Base-by-base conservation (phyloP, 371 early-diverging fungal species). In the Rhizomucor miehei region DNA sequence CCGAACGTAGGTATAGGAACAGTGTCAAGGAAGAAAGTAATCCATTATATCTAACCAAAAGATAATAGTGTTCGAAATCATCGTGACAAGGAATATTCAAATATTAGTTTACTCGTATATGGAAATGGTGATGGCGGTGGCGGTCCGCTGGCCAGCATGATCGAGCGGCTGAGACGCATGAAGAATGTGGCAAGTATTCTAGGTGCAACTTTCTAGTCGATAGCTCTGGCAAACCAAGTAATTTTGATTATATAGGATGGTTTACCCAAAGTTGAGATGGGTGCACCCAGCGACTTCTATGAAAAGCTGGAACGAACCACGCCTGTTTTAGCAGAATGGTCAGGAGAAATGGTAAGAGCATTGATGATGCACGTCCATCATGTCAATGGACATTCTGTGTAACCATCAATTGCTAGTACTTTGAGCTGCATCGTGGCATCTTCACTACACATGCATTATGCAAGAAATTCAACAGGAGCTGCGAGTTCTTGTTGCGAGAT, bases 71-170 rank as follows among this genome's bases (percentile, higher is more conserved):
- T 61, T 3, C 60, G 61, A 11, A 77, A 77, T 17, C 62, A 77
- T 58, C 71, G 63, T 19, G 77, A 77, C 21, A 48, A 73, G 14
- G 77, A 77, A 25, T 54, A 59, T 34, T 64, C 71, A 12, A 93
- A 92, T 60, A 77, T 89, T 44, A 89, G 90, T 57, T 67, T 98
- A 19, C 62, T 93, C 44, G 82, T 94, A 2, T 97, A 87, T 63
- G 98, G 98, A 47, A 88, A 93, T 65, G 97, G 97, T 23, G 97
- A 98, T 69, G 98, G 97, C 44, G 98, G 97, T n/a, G 96, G 94
- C 48, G 97, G 97, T 0, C 96, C 98, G 1, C 67, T 87, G 0
- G 73, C 81, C 12, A 85, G 77, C 36, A 95, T 95, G 96, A 59
- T 94, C 25, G 94, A 95, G 66, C 82, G 97, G 40, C 57, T 96